Conservation (phyloP, 176 grass and related monocot genomes). For the Hsuehochloa calcarea region DNA sequence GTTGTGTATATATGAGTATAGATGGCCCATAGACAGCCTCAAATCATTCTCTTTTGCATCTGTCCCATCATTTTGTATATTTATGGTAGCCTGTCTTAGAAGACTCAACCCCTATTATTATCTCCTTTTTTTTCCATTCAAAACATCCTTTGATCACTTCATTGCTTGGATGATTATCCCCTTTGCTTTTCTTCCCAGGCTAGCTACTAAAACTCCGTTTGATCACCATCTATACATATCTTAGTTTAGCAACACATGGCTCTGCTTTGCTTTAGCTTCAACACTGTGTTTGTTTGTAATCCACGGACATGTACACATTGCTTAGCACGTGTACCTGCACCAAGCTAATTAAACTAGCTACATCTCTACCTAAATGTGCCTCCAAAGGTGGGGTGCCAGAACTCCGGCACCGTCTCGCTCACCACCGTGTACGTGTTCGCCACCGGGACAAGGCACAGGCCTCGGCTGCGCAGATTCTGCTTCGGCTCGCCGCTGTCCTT, state of each 20-base stretch:
- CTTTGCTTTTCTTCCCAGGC: conserved; percentile 40
- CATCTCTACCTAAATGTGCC: conserved; percentile 71
- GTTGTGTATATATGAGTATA: conserved; percentile 28
- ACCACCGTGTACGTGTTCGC: conserved; percentile 83
- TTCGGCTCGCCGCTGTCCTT: conserved; percentile 48
- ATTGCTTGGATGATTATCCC: conserved; percentile 18
- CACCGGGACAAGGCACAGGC: conserved; percentile 88
- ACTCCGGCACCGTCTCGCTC: conserved; percentile 75
- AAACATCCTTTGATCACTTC: conserved; percentile 28
- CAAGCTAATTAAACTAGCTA: conserved; percentile 24
- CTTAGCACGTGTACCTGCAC: conserved; percentile 19
- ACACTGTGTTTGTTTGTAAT: conserved; percentile 29
- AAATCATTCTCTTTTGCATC: conserved; percentile 34
- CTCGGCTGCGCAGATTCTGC: conserved; percentile 74
- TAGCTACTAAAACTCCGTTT: conserved; percentile 10
- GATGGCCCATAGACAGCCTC: conserved; percentile 2
- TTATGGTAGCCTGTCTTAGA: conserved; percentile 33
- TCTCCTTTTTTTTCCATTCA: not conserved
- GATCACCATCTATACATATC: conserved; percentile 32
- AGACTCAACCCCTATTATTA: conserved; percentile 20
- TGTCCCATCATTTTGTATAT: conserved; percentile 15
- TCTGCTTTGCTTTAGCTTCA: conserved; percentile 47
- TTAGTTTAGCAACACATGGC: conserved; percentile 17
- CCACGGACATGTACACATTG: conserved; percentile 23
- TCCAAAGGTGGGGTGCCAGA: conserved; percentile 96